These are phyloP conservation scores for Yamadazyma diospyri DNA, from an alignment of 1,139 yeast species.

Conservation along the genomic window DNA sequence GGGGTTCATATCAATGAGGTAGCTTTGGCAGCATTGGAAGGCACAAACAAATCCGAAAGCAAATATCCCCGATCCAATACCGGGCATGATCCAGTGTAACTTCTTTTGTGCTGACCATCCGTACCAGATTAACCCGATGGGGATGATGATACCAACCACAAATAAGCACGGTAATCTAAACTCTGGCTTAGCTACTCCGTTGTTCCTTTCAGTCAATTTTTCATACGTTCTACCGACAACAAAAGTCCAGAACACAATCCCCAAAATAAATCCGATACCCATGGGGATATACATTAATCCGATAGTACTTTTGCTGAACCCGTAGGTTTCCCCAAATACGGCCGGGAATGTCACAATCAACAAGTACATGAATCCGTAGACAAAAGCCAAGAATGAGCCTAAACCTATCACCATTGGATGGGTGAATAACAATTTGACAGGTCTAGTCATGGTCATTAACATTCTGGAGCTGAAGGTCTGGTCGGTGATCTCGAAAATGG, in stretches of 20 bases:
- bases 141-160: constrained; percentile 33
- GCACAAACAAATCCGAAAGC: constrained; percentile 45
- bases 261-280: constrained; percentile 43
- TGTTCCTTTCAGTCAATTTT: constrained; percentile 25
- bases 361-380: constrained; percentile 46
- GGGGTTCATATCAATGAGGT: constrained; percentile 44
- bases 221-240: constrained; percentile 30
- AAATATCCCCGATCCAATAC: constrained; percentile 41
- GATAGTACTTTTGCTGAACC: constrained; percentile 30
- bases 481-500: constrained; percentile 41
- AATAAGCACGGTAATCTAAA: constrained; percentile 41
- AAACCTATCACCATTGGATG: constrained; percentile 45
- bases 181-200: constrained; percentile 41
- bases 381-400: constrained; percentile 46
- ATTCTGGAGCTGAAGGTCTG: constrained; percentile 31
- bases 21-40: constrained; percentile 41
- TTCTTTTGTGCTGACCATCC: constrained; percentile 44
- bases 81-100: constrained; percentile 47
- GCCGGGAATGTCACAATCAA: constrained; percentile 45
- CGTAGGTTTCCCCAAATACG: constrained; percentile 32
- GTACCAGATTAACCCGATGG: constrained; percentile 43
- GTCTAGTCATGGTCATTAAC: constrained; percentile 34
- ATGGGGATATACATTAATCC: constrained; percentile 46
- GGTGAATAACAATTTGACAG: constrained; percentile 37
- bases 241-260: constrained; percentile 38